phyloP scores from a whole-genome alignment of 163 green algal genomes.

The Volvox carteri region DNA sequence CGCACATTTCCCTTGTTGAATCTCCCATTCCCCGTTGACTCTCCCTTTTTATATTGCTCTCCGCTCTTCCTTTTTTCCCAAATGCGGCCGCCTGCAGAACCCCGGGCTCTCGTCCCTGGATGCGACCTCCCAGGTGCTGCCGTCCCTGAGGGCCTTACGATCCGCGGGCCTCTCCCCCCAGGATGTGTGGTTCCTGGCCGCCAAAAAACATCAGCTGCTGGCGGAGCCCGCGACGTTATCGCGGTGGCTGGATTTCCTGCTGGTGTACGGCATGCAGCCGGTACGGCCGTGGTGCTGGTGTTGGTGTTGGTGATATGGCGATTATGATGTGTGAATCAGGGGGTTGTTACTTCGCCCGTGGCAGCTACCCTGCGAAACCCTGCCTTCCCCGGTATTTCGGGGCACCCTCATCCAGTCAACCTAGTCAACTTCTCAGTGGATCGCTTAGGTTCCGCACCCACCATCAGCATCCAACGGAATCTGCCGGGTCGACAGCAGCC shows the following conservation, averaged over 20 bases:
- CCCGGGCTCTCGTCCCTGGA: conserved; percentile 37
- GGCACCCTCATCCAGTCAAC: too few species aligned
- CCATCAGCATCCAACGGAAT: too few species aligned
- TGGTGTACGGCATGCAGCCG: conserved; percentile 52
- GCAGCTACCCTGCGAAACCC: too few species aligned
- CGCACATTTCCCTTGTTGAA: too few species aligned
- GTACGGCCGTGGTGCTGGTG: background rate
- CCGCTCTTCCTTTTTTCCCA: background rate
- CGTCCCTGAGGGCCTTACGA: background rate
- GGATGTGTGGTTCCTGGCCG: conserved; percentile 66
- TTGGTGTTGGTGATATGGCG: too few species aligned
- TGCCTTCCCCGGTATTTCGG: too few species aligned
- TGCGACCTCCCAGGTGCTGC: background rate
- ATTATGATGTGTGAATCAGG: too few species aligned
- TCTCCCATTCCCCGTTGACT: too few species aligned
- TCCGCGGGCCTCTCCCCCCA: background rate
- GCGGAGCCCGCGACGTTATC: conserved; percentile 48
- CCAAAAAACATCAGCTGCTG: conserved; percentile 56
- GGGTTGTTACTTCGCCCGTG: too few species aligned
- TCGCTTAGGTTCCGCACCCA: too few species aligned
- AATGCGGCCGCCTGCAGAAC: background rate
- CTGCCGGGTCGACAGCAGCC: too few species aligned
- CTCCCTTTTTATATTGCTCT: background rate
- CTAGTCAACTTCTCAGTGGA: too few species aligned
- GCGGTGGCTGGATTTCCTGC: conserved; percentile 65